Evolutionary conservation across 805 yeast genomes (phyloP), one percentile per base, ranked within the genome.

Genomic region (Suhomyces canberraensis): DNA sequence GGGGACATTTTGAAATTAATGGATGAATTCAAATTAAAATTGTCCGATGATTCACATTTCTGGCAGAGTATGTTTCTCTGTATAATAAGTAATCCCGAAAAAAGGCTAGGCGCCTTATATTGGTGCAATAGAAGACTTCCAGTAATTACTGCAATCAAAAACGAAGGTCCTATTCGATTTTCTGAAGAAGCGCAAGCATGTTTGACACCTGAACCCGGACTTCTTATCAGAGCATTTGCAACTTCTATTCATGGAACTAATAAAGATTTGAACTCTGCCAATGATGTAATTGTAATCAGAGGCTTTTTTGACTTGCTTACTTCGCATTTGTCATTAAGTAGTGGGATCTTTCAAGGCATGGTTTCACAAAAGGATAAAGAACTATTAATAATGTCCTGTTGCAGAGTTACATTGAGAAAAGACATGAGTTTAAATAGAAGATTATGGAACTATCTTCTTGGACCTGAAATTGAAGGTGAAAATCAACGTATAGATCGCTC

Each of bases 361-460:
- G 64, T 78, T 1, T 59, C 77, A 1, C 48, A 60, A 0, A 61
- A 68, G 4, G 95, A 88, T 49, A 72, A 75, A 32, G 73, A 76
- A 42, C 48, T 73, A 20, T 60, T 89, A 25, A 56, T 88, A 13
- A 65, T 81, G 59, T 68, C 79, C 8, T 81, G 89, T 25, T 74
- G 88, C 17, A 60, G 71, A 8, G 79, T 90, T 0, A 82, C 93
- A 2, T 64, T 88, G 29, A 78, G 83, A 30, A 81, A 81, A 48
- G 99, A 93, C 58, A 88, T 93, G 96, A 88, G 97, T 7, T 71
- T 93, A 41, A 93, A 93, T 58, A 73, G 98, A 59, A 74, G 99
- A 50, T 69, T 93, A 15, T 90, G 98, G 96, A 81, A 75, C 41
- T 93, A 96, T 95, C 64, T 93, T 6, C 60, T 91, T 19, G 97